phyloP scores from a whole-genome alignment of 192 early-diverging fungal genomes.

The Obelidium mucronatum region DNA sequence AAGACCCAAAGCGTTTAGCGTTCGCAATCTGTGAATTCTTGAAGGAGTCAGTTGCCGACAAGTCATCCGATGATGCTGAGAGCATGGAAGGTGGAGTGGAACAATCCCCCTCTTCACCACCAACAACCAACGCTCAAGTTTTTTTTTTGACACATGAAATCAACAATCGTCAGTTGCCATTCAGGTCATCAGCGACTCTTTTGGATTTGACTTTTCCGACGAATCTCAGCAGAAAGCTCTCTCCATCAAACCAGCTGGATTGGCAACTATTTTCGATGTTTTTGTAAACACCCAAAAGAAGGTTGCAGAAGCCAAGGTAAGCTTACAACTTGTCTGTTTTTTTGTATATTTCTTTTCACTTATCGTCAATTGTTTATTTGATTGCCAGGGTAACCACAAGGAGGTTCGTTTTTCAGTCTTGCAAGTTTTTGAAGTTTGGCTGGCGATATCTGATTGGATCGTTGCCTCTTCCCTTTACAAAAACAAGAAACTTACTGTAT shows the following conservation, averaged over 20 bases:
- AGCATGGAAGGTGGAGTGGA: constrained; percentile 77
- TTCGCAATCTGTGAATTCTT: constrained; percentile 88
- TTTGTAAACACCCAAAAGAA: constrained; percentile 86
- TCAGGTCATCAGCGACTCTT: constrained; percentile 95
- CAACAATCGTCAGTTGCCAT: constrained; percentile 85
- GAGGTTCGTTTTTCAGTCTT: background rate
- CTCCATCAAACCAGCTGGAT: constrained; percentile 85
- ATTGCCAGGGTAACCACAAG: background rate
- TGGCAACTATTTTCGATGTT: constrained; percentile 89
- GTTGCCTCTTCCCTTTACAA: background rate
- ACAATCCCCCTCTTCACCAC: background rate
- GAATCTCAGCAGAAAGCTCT: constrained; percentile 67
- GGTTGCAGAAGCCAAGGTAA: constrained; percentile 38
- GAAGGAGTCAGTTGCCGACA: constrained; percentile 68
- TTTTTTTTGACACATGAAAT: background rate
- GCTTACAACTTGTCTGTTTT: constrained; percentile 4
- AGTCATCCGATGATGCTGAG: constrained; percentile 77
- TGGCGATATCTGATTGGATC: background rate
- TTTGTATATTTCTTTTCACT: background rate
- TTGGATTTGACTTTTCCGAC: constrained; percentile 84
- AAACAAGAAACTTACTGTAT: background rate
- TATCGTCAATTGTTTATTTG: background rate
- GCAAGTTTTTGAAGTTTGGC: background rate
- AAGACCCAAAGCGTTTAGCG: constrained; percentile 60
- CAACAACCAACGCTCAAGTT: background rate